Evolutionary conservation across 2,329 filamentous ascomycete genomes (phyloP).

Genomic region (Nannizzia gypsea): DNA sequence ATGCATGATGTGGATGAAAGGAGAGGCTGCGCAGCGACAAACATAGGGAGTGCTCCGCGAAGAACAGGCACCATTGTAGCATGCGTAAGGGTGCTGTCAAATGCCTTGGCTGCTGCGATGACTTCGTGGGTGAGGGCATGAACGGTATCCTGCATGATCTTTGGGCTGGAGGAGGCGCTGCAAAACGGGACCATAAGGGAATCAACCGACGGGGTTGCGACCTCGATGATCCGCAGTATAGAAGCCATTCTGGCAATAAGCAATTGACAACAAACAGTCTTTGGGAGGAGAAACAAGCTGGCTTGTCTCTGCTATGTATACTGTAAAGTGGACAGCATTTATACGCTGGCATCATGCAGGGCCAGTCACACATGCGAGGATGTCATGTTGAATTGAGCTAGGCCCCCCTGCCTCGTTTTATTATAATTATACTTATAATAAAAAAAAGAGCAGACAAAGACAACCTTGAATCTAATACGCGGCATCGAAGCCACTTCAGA

Average conservation of each 20-base stretch:
- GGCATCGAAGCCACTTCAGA: too few relatives aligned
- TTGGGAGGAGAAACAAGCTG: too few relatives aligned
- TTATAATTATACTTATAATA: too few relatives aligned
- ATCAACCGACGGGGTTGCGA: neutral
- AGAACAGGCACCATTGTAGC: slow-evolving; percentile 3
- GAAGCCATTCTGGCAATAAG: neutral
- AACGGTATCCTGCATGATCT: slow-evolving; percentile 6
- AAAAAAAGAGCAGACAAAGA: too few relatives aligned
- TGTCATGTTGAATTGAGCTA: too few relatives aligned
- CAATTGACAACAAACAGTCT: too few relatives aligned
- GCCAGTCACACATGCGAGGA: too few relatives aligned
- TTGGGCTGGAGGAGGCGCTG: slow-evolving; percentile 1
- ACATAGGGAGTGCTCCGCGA: slow-evolving; percentile 5
- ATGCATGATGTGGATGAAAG: slow-evolving; percentile 5
- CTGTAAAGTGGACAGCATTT: too few relatives aligned
- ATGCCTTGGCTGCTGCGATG: neutral
- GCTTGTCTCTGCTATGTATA: too few relatives aligned
- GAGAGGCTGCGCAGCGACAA: slow-evolving; percentile 5
- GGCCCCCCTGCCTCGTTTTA: too few relatives aligned
- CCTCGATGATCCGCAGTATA: neutral
- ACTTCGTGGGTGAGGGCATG: slow-evolving; percentile 1
- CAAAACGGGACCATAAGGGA: slow-evolving; percentile 2
- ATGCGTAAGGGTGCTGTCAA: neutral
- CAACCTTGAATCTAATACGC: too few relatives aligned
- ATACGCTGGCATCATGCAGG: too few relatives aligned